Base-by-base conservation (phyloP, 1,139 yeast genomes). In the Ogataea hybrid region DNA sequence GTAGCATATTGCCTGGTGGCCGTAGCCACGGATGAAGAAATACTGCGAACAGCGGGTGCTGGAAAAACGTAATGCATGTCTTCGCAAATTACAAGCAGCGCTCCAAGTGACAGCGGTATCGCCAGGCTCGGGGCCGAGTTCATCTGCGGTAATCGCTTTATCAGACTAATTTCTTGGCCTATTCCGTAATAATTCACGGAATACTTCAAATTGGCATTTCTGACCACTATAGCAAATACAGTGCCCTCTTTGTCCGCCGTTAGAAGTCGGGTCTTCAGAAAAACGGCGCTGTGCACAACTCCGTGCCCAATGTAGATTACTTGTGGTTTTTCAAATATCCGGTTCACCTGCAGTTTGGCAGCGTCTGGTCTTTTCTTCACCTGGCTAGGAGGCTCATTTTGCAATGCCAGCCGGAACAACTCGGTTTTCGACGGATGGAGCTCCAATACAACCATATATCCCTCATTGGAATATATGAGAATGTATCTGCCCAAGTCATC, bases 301-400 rank as follows among this genome's bases (percentile, higher is more conserved):
- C 39, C 41, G 2, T 43, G 6, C 2, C 54, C 55, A 18, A 51
- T 38, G 11, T 38, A 28, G 4, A 49, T 12, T 2, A 47, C 33
- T 14, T 15, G 28, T 2, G 54, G 56, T 5, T 32, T 25, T 14
- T 44, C 52, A 29, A 51, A 46, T 6, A 54, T 33, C 28, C 32
- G 32, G 27, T 49, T 43, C 9, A 34, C 16, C 6, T 14, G 25
- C 16, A 51, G 29, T 8, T 32, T 37, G 2, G 41, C 33, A 4
- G 49, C 49, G 11, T 39, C 38, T 6, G 31, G 37, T 17, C 47
- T 41, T 46, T 45, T 51, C 48, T 9, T 43, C 32, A 51, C 58
- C 59, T 72, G 68, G 58, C 18, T 16, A 5, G 53, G 51, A 6
- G 39, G 31, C 9, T 32, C 16, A 25, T 45, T 44, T 14, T 31